Base-by-base conservation (phyloP, 2,329 filamentous ascomycete genomes). In the Ophioceras dolichostomum region DNA sequence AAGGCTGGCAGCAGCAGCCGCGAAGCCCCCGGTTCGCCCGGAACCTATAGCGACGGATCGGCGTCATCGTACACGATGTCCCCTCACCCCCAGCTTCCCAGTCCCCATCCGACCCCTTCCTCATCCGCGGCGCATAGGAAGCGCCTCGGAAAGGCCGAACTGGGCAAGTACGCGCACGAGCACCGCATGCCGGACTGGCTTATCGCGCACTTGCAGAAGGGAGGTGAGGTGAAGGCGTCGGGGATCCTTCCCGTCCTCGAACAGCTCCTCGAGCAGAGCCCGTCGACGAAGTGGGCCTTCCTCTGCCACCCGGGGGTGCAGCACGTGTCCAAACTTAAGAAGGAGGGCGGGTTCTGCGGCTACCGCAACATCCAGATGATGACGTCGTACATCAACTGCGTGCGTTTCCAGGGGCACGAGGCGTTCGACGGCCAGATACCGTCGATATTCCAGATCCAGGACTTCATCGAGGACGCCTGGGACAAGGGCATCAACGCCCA, bases 291-390 rank as follows among this genome's bases (percentile, higher is more conserved):
- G 37, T 74, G 74, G 44, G 83, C 84, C 5, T 94, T 87, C 49
- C 64, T 94, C 24, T 95, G 88, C 55, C 77, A 87, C 49, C 71
- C 80, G 1, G 66, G 68, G 34, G 81, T 86, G 0, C 68, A 77
- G 34, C 88, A 95, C 50, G 70, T 96, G 19, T 84, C 83, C 36
- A 94, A 94, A 50, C 67, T 93, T 37, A 72, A 69, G n/a, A 69
- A 65, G 42, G 88, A 94, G 61, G 76, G 87, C 17, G 83, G 86
- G 5, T 96, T 96, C 54, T 96, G 89, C 53, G 89, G 89, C 4
- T 96, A 95, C 54, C 74, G 89, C 29, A 96, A 94, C 51, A 93
- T 94, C 22, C 91, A 96, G 55, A 93, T 93, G 78, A 59, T 95
- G 47, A 64, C 81, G 12, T 89, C 87, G 0, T 88, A 85, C 53